Evolutionary conservation across 306 rosid genomes (phyloP).

Genomic region (Cucurbita argyrosperma): DNA sequence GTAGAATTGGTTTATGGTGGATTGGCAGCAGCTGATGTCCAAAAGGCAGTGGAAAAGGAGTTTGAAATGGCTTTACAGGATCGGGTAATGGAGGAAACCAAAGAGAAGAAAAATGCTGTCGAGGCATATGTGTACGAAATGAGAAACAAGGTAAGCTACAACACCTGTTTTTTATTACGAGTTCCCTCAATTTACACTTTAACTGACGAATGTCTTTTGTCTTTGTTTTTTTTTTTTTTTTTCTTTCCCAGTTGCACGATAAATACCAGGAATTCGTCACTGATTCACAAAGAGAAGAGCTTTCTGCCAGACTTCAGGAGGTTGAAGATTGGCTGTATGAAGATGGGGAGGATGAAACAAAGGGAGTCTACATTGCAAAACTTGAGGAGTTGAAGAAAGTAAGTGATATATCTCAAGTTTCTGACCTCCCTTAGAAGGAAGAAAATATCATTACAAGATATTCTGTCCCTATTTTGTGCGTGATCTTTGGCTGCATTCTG

Average conservation of each 20-base stretch:
- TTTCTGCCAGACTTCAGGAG: conserved; percentile 53
- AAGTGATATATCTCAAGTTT: neutral
- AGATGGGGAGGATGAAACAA: conserved; percentile 90
- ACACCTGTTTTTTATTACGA: neutral
- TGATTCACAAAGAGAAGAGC: conserved; percentile 53
- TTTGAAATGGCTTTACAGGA: conserved; percentile 98
- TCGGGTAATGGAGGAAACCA: conserved; percentile 93
- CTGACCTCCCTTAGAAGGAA: neutral
- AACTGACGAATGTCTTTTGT: neutral
- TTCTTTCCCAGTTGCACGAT: conserved; percentile 49
- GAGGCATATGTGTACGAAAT: conserved; percentile 91
- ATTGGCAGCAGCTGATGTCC: conserved; percentile 40
- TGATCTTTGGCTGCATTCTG: neutral
- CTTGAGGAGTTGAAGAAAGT: conserved; percentile 90
- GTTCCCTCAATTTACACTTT: neutral
- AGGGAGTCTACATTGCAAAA: conserved; percentile 82
- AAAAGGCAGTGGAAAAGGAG: conserved; percentile 78
- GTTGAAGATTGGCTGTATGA: conserved; percentile 94
- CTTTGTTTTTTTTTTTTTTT: neutral
- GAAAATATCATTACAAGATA: neutral
- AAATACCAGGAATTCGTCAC: conserved; percentile 62
- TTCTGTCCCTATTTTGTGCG: neutral
- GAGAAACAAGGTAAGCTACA: conserved; percentile 66
- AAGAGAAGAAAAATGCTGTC: conserved; percentile 88
- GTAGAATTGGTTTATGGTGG: conserved; percentile 71